Conservation (phyloP, 495 filamentous ascomycete genomes). For the Penicillium mononematosum region DNA sequence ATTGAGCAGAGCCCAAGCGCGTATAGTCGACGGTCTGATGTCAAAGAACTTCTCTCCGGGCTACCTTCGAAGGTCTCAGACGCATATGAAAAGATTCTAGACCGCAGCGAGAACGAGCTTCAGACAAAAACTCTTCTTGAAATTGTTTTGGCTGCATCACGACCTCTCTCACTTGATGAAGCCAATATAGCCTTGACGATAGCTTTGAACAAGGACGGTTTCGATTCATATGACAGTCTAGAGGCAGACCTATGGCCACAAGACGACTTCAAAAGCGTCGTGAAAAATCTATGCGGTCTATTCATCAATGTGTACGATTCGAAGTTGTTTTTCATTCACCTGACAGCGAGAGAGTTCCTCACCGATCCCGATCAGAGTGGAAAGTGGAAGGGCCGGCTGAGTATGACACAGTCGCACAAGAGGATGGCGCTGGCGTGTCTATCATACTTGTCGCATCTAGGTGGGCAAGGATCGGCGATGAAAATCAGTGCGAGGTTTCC, state of each 20-base stretch:
- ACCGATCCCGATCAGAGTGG: not conserved
- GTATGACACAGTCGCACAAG: not conserved
- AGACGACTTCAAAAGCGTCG: constrained; percentile 17
- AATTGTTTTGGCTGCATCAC: constrained; percentile 26
- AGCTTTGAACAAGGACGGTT: not conserved
- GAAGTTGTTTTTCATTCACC: constrained; percentile 42
- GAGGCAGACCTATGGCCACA: not conserved
- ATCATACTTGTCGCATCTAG: not conserved
- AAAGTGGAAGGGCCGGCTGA: not conserved
- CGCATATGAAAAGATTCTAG: constrained; percentile 36
- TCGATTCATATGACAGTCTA: not conserved
- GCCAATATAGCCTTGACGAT: constrained; percentile 18
- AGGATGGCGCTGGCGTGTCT: not conserved
- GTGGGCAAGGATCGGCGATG: not conserved
- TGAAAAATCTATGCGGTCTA: constrained; percentile 37
- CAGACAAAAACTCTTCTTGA: constrained; percentile 25
- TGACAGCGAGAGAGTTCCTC: constrained; percentile 43
- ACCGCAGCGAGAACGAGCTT: constrained; percentile 3
- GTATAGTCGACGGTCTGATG: constrained; percentile 11
- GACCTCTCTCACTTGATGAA: constrained; percentile 29
- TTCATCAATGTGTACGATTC: constrained; percentile 36
- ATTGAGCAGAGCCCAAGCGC: constrained; percentile 22
- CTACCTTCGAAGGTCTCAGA: constrained; percentile 31
- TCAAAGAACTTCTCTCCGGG: constrained; percentile 22
- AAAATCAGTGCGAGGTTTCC: not conserved